phyloP scores from a whole-genome alignment of 1,284 basidiomycete species.

The Irpex sp. region DNA sequence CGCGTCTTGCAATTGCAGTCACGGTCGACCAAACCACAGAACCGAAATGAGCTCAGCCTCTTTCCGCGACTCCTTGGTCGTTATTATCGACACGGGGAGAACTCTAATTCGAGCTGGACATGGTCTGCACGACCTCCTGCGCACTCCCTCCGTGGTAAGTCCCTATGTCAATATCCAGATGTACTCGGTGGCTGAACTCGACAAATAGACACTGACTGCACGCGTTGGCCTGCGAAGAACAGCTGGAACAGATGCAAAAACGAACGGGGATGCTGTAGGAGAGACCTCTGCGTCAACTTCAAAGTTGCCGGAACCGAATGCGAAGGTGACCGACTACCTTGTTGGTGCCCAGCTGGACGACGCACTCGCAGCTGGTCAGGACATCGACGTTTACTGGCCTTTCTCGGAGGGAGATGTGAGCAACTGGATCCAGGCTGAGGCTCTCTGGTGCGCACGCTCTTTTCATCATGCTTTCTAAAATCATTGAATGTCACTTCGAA shows the following conservation, averaged over 20 bases:
- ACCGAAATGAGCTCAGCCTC: slow-evolving; percentile 36
- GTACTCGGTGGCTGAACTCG: slow-evolving; percentile 3
- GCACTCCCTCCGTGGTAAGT: slow-evolving; percentile 69
- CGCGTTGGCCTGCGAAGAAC: slow-evolving; percentile 68
- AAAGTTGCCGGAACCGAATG: slow-evolving; percentile 35
- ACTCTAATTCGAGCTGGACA: slow-evolving; percentile 73
- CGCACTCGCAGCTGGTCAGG: slow-evolving; percentile 69
- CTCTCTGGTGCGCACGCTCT: slow-evolving; percentile 67
- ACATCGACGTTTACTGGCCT: slow-evolving; percentile 79
- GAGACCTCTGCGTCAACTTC: slow-evolving; percentile 38
- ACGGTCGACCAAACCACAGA: background rate
- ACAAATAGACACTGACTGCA: slow-evolving; percentile 61
- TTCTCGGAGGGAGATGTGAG: slow-evolving; percentile 72
- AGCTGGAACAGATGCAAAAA: slow-evolving; percentile 8
- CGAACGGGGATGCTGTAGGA: slow-evolving; percentile 22
- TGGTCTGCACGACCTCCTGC: slow-evolving; percentile 80
- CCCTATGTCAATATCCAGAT: slow-evolving; percentile 6
- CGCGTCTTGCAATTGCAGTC: background rate
- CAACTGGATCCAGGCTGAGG: slow-evolving; percentile 92
- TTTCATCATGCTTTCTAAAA: slow-evolving; percentile 9
- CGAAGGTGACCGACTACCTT: slow-evolving; percentile 76
- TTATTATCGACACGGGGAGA: slow-evolving; percentile 77
- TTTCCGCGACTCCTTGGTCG: slow-evolving; percentile 79
- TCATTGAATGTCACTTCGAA: slow-evolving; percentile 3
- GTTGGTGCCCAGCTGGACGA: slow-evolving; percentile 82